Conservation (phyloP, 257 asterid genomes). For the Rehmannia glutinosa region DNA sequence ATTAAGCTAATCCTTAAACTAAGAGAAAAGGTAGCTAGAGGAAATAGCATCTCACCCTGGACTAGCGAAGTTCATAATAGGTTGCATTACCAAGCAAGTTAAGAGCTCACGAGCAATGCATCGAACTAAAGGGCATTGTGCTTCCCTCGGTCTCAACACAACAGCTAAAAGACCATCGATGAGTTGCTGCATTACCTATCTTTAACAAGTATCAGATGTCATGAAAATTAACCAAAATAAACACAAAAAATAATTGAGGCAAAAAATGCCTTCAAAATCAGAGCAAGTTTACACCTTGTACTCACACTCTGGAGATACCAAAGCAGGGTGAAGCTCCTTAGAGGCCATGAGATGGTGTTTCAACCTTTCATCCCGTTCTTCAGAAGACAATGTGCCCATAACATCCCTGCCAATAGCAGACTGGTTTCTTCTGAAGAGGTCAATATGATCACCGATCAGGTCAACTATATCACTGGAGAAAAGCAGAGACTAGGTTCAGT, state of each 20-base stretch:
- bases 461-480: constrained; percentile 71
- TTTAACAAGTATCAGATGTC: constrained; percentile 34
- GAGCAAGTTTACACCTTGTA: constrained; percentile 86
- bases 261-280: constrained; percentile 26
- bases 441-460: constrained; percentile 80
- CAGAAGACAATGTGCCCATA: constrained; percentile 82
- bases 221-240: constrained; percentile 14
- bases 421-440: constrained; percentile 78
- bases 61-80: constrained; percentile 70
- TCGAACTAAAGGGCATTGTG: constrained; percentile 73
- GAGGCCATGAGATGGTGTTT: constrained; percentile 69
- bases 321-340: constrained; percentile 92
- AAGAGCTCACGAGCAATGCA: constrained; percentile 84
- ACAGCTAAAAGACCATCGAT: constrained; percentile 72
- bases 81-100: constrained; percentile 86
- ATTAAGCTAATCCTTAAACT: not conserved
- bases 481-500: constrained; percentile 1
- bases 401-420: constrained; percentile 75
- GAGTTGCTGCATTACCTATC: constrained; percentile 80
- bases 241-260: not conserved
- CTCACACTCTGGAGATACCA: constrained; percentile 89
- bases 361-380: constrained; percentile 88
- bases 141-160: constrained; percentile 81
- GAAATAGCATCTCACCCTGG: constrained; percentile 59
- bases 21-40: constrained; percentile 12